Evolutionary conservation across 176 grass and related monocot species (phyloP).

Genomic region (Cenchrus fungigraminus): DNA sequence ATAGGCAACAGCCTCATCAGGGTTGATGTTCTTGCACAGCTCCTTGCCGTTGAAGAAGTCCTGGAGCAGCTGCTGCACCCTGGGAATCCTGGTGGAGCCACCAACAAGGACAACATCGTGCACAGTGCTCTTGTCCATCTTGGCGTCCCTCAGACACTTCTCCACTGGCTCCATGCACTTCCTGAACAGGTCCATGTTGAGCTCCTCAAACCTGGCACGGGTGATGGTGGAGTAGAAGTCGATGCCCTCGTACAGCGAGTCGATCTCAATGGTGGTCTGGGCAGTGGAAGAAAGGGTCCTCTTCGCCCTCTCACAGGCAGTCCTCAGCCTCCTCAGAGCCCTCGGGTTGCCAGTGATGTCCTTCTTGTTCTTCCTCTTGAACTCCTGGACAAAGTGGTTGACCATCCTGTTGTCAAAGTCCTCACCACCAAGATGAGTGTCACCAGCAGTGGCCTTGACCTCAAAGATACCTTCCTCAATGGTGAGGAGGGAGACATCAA

Average conservation of each 20-base stretch:
- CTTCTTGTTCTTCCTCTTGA: conserved; percentile 71
- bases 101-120: conserved; percentile 65
- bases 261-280: conserved; percentile 68
- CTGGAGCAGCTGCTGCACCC: conserved; percentile 65
- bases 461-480: conserved; percentile 66
- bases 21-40: conserved; percentile 71
- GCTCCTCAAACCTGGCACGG: conserved; percentile 58
- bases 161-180: conserved; percentile 69
- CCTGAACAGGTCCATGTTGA: conserved; percentile 68
- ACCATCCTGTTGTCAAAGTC: conserved; percentile 76
- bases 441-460: conserved; percentile 68
- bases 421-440: conserved; percentile 72
- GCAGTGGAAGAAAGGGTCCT: conserved; percentile 66
- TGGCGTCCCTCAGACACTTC: conserved; percentile 65
- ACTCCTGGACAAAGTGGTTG: conserved; percentile 71
- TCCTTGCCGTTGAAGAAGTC: conserved; percentile 70
- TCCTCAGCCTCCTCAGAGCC: conserved; percentile 59
- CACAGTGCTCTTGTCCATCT: conserved; percentile 64
- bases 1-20: conserved; percentile 56
- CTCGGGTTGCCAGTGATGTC: conserved; percentile 67
- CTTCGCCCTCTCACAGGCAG: conserved; percentile 65
- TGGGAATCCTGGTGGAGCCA: conserved; percentile 64
- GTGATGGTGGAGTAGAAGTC: conserved; percentile 73
- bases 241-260: conserved; percentile 51
- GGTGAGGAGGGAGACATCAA: conserved; percentile 66